Evolutionary conservation across 257 asterid genomes (phyloP), one percentile per base, ranked within the genome.

Genomic region (Penstemon eatonii): DNA sequence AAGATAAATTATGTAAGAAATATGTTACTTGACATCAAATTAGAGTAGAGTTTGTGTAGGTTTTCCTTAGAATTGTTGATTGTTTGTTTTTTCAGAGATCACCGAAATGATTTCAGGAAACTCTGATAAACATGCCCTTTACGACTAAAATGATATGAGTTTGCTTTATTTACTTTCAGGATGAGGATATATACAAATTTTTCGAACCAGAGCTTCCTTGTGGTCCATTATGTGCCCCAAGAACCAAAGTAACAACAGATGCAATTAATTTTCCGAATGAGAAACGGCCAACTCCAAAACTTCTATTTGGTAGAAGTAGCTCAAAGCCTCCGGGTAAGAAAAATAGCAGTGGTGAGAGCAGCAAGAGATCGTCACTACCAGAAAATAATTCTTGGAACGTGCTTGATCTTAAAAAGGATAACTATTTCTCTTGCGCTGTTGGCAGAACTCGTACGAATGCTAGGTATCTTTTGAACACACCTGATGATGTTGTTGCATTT

Each of bases 121-220:
- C 33, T 25, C 33, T 1, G 33, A 25, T 2, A 25, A 25, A 25
- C 33, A 25, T 25, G 33, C 33, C 33, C 33, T 25, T 25, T 25
- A 25, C 33, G 33, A 25, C 33, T 25, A 25, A 25, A 25, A 25
- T 25, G 33, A 25, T 25, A 25, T 25, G 33, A 25, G 33, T 25
- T 25, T 25, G 33, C 33, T 25, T 25, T 25, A 25, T 25, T 25
- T 25, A 2, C 33, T 25, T 25, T 25, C 33, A 25, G 99, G 99
- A 94, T 51, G 99, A 94, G 80, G 99, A 94, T 60, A 84, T 94
- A 40, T 94, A 83, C 75, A 75, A 89, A 46, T 91, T 91, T 83
- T 94, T 94, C 42, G 99, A 94, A 80, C 99, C 99, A 3, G 97
- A 94, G 56, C 96, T 84, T 50, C 99, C 96, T 43, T 62, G 78